Conservation (phyloP, 192 early-diverging fungal genomes). For the Dissophora ornata region DNA sequence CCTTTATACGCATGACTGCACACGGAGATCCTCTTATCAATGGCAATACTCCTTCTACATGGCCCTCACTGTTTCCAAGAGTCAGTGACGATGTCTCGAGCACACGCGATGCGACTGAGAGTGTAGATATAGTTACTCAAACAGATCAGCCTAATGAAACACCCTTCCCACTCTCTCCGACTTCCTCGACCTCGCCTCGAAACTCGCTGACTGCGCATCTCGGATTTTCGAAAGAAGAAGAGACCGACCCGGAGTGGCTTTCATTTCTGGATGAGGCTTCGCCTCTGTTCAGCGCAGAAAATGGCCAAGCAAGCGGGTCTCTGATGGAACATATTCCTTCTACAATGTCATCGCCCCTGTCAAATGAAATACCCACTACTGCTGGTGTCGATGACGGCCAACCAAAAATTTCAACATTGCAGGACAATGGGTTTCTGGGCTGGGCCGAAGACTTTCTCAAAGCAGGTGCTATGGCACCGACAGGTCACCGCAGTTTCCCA, state of each 20-base stretch:
- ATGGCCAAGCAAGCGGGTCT: no score
- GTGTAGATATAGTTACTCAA: conserved; percentile 10
- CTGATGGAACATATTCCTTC: no score
- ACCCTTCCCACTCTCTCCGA: no score
- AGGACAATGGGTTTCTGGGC: background rate
- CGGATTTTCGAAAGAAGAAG: conserved; percentile 7
- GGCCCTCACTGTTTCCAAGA: conserved; percentile 33
- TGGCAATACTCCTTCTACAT: conserved; percentile 15
- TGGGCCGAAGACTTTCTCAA: conserved; percentile 23
- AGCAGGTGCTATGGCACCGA: conserved; percentile 10
- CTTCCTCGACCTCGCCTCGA: background rate
- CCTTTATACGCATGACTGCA: conserved; percentile 12
- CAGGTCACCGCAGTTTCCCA: conserved; percentile 21
- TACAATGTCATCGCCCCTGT: no score
- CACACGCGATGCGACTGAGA: background rate
- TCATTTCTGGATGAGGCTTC: conserved; percentile 37
- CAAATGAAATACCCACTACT: no score
- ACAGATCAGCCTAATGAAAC: background rate
- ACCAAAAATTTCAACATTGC: background rate
- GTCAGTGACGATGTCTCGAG: background rate
- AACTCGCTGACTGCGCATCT: conserved; percentile 1
- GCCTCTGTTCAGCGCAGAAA: conserved; percentile 7
- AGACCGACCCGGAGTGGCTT: conserved; percentile 29
- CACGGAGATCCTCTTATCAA: conserved; percentile 26
- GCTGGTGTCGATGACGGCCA: background rate